A percentile compares a stretch with the other conserved stretches of the same genome.
Evolutionary conservation across 805 yeast genomes (phyloP).

Genomic region (Yamadazyma takamatsuzukensis): DNA sequence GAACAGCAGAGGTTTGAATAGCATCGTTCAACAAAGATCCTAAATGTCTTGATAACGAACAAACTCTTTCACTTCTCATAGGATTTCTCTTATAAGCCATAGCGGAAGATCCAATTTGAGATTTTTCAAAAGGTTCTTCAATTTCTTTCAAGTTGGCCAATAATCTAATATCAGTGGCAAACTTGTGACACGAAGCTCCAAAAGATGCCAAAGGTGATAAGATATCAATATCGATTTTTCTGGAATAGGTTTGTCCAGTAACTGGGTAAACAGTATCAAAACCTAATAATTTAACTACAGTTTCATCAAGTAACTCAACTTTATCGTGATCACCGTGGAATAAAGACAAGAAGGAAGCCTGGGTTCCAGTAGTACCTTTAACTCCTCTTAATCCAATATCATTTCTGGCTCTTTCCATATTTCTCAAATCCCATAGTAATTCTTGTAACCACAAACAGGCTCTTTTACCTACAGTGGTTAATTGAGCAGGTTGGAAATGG

Average conservation of each 20-base stretch:
- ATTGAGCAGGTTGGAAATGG: conserved; percentile 99
- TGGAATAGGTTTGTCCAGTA: conserved; percentile 98
- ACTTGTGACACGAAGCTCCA: conserved; percentile 95
- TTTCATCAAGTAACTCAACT: conserved; percentile 88
- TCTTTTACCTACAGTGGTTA: conserved; percentile 97
- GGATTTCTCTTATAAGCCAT: conserved; percentile 99
- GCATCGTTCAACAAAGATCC: conserved; percentile 91
- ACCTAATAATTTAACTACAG: conserved; percentile 89
- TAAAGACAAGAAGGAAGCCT: conserved; percentile 90
- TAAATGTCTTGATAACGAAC: conserved; percentile 95
- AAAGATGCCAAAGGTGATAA: conserved; percentile 89
- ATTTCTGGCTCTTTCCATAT: conserved; percentile 91
- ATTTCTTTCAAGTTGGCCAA: conserved; percentile 95
- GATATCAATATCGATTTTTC: conserved; percentile 95
- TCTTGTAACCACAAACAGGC: conserved; percentile 98
- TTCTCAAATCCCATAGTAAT: conserved; percentile 94
- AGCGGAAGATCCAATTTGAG: conserved; percentile 97
- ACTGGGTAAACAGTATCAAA: conserved; percentile 95
- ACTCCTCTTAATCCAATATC: conserved; percentile 97
- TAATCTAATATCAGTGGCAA: conserved; percentile 95
- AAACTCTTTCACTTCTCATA: conserved; percentile 98
- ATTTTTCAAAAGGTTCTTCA: conserved; percentile 97
- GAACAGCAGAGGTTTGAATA: conserved; percentile 94
- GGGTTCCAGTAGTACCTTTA: conserved; percentile 99
- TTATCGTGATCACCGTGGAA: conserved; percentile 97